Conservation (phyloP, 2,329 filamentous ascomycete genomes). For the Ophiocordyceps camponoti-rufipedis region DNA sequence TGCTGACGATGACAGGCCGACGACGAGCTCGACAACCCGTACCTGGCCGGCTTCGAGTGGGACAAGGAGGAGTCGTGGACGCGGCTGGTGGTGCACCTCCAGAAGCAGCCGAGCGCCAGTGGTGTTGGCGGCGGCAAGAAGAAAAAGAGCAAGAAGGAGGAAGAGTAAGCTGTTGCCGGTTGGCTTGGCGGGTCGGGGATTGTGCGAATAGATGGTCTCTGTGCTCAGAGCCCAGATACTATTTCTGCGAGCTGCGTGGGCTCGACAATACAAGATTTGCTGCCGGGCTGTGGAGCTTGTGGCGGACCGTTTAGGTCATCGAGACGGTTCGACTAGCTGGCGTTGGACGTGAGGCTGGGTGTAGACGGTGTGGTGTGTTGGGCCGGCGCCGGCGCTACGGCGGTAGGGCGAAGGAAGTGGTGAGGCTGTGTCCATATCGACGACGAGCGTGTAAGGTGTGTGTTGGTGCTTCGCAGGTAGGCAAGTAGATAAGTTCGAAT, state of each 20-base stretch:
- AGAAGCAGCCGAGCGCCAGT: constrained; percentile 43
- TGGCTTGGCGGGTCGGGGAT: constrained; percentile 23
- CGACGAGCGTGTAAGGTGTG: too few relatives aligned
- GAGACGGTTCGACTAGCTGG: too few relatives aligned
- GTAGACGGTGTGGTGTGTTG: too few relatives aligned
- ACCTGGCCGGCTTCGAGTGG: constrained; percentile 92
- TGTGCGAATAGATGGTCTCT: constrained; percentile 24
- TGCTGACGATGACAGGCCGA: constrained; percentile 42
- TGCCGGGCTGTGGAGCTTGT: not conserved
- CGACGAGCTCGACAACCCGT: constrained; percentile 74
- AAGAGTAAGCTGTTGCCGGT: constrained; percentile 21
- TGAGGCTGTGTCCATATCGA: too few relatives aligned
- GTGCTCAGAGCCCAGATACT: not conserved
- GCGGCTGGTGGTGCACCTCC: constrained; percentile 69
- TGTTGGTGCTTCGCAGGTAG: too few relatives aligned
- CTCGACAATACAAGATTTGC: not conserved
- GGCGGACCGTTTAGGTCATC: too few relatives aligned
- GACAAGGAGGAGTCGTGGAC: constrained; percentile 86
- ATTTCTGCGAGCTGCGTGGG: not conserved
- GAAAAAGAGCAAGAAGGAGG: constrained; percentile 50
- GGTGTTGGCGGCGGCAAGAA: constrained; percentile 39
- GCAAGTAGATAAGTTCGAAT: too few relatives aligned
- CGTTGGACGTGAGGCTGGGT: too few relatives aligned
- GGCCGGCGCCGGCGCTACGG: too few relatives aligned
- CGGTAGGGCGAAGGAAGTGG: too few relatives aligned